These are phyloP conservation scores for Thermothelomyces thermophilus DNA, from an alignment of 2,329 filamentous ascomycete genomes.

Conservation along the genomic window DNA sequence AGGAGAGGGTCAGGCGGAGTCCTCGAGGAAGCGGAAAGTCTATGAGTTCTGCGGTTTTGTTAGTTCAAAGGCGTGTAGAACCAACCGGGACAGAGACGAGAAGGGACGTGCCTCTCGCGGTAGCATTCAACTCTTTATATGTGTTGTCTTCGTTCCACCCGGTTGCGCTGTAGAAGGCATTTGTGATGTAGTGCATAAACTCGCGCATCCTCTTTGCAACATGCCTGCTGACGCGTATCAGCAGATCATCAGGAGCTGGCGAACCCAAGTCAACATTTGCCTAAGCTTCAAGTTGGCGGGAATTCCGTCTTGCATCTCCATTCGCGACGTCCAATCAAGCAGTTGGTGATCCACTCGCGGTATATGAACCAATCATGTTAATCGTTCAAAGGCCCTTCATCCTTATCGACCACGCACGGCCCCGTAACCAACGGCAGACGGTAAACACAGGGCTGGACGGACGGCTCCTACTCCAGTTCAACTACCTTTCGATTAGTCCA, in stretches of 20 bases:
- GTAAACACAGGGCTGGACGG: no score
- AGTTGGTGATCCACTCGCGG: no score
- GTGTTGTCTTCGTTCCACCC: conserved; percentile 28
- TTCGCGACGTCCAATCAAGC: no score
- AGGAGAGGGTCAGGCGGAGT: conserved; percentile 79
- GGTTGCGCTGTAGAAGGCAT: conserved; percentile 27
- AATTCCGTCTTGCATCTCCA: no score
- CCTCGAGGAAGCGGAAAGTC: conserved; percentile 83
- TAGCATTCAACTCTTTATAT: conserved; percentile 27
- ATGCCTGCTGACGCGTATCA: conserved; percentile 13
- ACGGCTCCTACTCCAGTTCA: no score
- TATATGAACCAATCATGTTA: no score
- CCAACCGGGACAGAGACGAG: background rate
- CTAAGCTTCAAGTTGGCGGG: background rate
- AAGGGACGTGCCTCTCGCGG: conserved; percentile 19
- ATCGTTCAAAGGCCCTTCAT: no score
- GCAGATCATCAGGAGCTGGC: background rate
- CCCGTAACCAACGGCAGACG: no score
- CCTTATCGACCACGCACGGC: no score
- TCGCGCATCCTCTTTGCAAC: conserved; percentile 24
- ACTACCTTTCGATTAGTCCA: no score
- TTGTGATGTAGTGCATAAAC: conserved; percentile 28
- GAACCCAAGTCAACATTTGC: background rate
- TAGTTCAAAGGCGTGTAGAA: background rate
- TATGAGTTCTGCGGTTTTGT: conserved; percentile 60